Percentiles rank a stretch among this genome's conserved stretches.
These are phyloP conservation scores for Plasmodium reichenowi DNA, from an alignment of 169 alveolate genomes.

Conservation along the genomic window DNA sequence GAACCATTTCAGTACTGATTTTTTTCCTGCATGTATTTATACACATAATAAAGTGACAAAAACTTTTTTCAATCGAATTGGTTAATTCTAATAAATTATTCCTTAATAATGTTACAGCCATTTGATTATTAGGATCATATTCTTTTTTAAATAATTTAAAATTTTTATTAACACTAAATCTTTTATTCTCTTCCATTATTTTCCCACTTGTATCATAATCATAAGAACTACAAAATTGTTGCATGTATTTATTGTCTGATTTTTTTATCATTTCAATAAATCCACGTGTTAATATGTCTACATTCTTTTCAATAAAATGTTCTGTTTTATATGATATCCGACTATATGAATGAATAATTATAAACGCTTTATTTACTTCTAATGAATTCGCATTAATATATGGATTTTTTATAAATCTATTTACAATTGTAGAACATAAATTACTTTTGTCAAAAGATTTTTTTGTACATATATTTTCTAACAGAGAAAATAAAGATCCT, in stretches of 20 bases:
- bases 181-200: constrained; percentile 48
- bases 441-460: constrained; percentile 18
- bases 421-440: neutral
- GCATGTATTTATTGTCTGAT: constrained; percentile 37
- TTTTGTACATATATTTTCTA: constrained; percentile 24
- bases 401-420: constrained; percentile 1
- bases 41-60: constrained; percentile 63
- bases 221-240: constrained; percentile 23
- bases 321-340: constrained; percentile 10
- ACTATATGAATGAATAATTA: constrained; percentile 27
- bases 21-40: constrained; percentile 16
- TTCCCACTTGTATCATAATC: constrained; percentile 39
- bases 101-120: constrained; percentile 54
- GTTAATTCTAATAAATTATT: constrained; percentile 29
- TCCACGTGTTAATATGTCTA: constrained; percentile 29
- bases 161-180: constrained; percentile 35
- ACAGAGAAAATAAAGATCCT: constrained; percentile 24
- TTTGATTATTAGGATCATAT: constrained; percentile 29
- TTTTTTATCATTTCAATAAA: constrained; percentile 47
- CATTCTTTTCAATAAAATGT: constrained; percentile 21
- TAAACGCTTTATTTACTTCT: constrained; percentile 12
- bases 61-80: constrained; percentile 18
- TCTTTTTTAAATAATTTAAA: constrained; percentile 14
- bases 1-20: neutral
- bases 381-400: constrained; percentile 4